Evolutionary conservation across 2,329 filamentous ascomycete species (phyloP), one percentile per base, ranked within the genome.

Genomic region (Penicillium sp.): DNA sequence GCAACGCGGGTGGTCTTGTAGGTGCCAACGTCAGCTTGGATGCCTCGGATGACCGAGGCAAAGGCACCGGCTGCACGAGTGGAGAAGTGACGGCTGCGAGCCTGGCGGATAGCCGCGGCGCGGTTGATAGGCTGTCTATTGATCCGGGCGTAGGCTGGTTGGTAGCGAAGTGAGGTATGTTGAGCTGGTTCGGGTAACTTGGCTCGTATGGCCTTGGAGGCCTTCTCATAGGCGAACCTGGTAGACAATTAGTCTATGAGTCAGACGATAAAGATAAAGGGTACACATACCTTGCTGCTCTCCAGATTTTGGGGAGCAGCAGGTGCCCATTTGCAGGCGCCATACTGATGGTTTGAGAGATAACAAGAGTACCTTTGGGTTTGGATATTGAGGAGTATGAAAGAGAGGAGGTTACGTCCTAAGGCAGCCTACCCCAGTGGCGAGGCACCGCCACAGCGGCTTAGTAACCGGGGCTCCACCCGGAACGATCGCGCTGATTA

Each of bases 71-170:
- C 64, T 26, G 72, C 71, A 55, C 81, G 80, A 31, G 86, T 88
- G 29, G 83, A 86, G 72, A 86, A 88, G 76, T 83, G 85, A 61
- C 86, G 81, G 64, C 83, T 84, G 61, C 87, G 86, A 65, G 78
- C 79, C 71, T 90, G 87, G 61, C 84, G 84, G 61, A 90, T 82
- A 52, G 80, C 81, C 47, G 86, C 86, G 58, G 83, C 78, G 42
- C 83, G 85, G 68, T 86, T 86, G 55, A 86, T 76, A 35, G 85
- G 83, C 58, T 88, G 86, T 42, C 80, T 78, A 29, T 79, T 74
- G 62, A 81, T 80, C 61, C 84, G 83, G 37, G 81, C 83, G 64
- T 86, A 83, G 26, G 84, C 78, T 19, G 86, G 85, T 69, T 89
- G 81, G 49, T 87, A 74, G 66, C 84, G 77, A 58, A 81, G 76